phyloP scores from a whole-genome alignment of 495 filamentous ascomycete genomes.

The Aspergillus homomorphus region DNA sequence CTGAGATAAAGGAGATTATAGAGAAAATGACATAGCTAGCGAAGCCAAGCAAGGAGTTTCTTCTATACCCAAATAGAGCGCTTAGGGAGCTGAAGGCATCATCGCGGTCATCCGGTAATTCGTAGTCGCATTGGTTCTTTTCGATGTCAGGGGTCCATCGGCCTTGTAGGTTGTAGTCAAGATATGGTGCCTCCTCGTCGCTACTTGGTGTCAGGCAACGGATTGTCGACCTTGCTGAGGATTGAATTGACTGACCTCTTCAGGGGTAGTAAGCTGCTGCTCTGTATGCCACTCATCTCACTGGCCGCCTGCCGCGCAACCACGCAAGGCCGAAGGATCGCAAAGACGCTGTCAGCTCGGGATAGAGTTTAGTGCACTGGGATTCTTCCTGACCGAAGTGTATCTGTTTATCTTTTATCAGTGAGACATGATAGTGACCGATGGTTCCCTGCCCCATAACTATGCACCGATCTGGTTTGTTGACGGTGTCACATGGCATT shows the following conservation, averaged over 20 bases:
- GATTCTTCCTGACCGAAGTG: background rate
- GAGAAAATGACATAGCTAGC: slow-evolving; percentile 8
- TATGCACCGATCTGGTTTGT: background rate
- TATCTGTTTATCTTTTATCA: background rate
- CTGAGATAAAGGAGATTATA: slow-evolving; percentile 11
- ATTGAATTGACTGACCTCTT: slow-evolving; percentile 14
- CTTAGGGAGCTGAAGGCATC: background rate
- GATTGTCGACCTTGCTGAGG: background rate
- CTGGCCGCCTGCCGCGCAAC: background rate
- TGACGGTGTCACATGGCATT: background rate
- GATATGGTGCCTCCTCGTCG: background rate
- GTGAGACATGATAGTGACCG: background rate
- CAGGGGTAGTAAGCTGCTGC: slow-evolving; percentile 9
- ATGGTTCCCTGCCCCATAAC: background rate
- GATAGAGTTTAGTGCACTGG: slow-evolving; percentile 2
- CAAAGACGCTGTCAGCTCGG: background rate
- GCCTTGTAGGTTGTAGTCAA: background rate
- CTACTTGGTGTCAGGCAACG: background rate
- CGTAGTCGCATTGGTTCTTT: background rate
- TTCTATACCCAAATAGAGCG: too few species aligned
- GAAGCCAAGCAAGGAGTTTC: background rate
- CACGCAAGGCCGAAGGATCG: background rate
- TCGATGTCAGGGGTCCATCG: background rate
- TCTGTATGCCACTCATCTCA: slow-evolving; percentile 13
- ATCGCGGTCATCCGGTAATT: background rate